Evolutionary conservation across 768 basidiomycete species (phyloP).

Genomic region (Kwoniella botswanensis): DNA sequence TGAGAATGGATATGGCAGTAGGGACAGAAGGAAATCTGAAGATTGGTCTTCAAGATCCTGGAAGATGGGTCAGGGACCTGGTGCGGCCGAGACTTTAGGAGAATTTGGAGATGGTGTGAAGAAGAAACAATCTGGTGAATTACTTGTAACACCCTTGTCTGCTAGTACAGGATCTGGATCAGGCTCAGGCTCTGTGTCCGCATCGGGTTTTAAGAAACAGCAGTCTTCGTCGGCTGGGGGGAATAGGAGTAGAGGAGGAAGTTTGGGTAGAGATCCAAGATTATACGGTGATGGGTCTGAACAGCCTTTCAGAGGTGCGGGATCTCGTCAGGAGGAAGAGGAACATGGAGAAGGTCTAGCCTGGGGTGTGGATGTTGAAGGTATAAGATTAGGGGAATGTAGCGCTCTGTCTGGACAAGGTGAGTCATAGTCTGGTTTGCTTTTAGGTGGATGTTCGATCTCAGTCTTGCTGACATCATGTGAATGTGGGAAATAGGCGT

Average conservation of each 20-base stretch:
- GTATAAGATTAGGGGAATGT: conserved; percentile 48
- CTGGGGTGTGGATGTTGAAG: conserved; percentile 50
- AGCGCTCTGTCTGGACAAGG: conserved; percentile 50
- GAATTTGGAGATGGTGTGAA: conserved; percentile 51
- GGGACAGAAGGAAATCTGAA: conserved; percentile 38
- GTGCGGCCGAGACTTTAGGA: conserved; percentile 43
- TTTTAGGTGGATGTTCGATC: not conserved
- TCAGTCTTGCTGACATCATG: too few species aligned
- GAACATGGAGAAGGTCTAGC: conserved; percentile 5
- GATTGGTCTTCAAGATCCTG: conserved; percentile 46
- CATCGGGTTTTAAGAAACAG: conserved; percentile 10
- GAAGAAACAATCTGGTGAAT: conserved; percentile 39
- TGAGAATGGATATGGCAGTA: not conserved
- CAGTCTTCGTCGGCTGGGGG: not conserved
- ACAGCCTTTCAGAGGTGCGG: not conserved
- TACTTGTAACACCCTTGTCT: conserved; percentile 25
- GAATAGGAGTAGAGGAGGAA: conserved; percentile 37
- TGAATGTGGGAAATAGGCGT: conserved; percentile 33
- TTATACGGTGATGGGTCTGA: conserved; percentile 32
- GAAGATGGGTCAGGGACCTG: conserved; percentile 49
- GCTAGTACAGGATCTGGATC: conserved; percentile 3
- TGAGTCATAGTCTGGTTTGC: conserved; percentile 24
- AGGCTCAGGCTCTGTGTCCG: too few species aligned
- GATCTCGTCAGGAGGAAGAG: conserved; percentile 14
- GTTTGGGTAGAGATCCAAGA: conserved; percentile 44